Conservation (phyloP, 1,284 basidiomycete species). For the Anthracocystis panici-leucophaei region DNA sequence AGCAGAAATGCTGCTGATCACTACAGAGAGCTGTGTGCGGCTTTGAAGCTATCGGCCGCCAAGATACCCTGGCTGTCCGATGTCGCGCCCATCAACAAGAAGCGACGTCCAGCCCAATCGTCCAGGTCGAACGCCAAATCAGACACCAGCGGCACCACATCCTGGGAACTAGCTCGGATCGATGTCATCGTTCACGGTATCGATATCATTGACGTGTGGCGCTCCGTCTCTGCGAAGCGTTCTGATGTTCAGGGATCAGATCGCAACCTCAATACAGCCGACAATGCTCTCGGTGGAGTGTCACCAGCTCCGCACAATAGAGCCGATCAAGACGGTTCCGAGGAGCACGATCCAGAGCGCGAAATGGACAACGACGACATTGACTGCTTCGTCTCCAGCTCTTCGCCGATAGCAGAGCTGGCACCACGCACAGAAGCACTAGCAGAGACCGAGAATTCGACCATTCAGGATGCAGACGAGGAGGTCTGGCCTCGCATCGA, state of each 20-base stretch:
- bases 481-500: conserved; percentile 24
- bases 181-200: conserved; percentile 27
- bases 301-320: not conserved
- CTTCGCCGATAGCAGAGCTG: not conserved
- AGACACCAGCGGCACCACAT: not conserved
- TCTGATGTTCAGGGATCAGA: not conserved
- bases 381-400: conserved; percentile 22
- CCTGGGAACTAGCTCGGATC: conserved; percentile 18
- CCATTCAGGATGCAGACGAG: not conserved
- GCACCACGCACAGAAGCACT: not conserved
- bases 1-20: conserved; percentile 15
- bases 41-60: conserved; percentile 11
- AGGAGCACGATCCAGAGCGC: not conserved
- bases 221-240: not conserved
- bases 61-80: conserved; percentile 33
- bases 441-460: not conserved
- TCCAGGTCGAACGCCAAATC: not conserved
- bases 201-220: conserved; percentile 31
- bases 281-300: not conserved
- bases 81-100: conserved; percentile 9
- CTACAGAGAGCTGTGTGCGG: conserved; percentile 20
- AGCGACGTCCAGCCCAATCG: not conserved
- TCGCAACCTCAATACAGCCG: not conserved
- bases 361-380: conserved; percentile 22
- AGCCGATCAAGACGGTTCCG: not conserved